Percentiles rank a stretch among this genome's conserved stretches.
Conservation (phyloP, 805 yeast species). For the Lipomyces starkeyi region DNA sequence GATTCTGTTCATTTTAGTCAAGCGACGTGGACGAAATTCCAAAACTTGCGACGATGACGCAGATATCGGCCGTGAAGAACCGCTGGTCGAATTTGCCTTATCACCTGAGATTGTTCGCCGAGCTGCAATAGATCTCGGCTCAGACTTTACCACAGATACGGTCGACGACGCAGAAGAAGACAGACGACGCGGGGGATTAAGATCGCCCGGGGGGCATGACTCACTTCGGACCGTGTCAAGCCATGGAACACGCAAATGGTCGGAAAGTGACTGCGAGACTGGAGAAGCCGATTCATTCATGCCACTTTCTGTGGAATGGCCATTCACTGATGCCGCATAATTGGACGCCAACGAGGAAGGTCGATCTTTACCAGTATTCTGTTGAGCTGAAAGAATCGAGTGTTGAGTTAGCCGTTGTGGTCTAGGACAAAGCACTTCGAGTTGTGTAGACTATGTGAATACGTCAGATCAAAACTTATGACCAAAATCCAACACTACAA, state of each 20-base stretch:
- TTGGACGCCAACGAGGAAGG: not conserved
- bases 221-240: not conserved
- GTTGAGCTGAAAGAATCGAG: conserved; percentile 1
- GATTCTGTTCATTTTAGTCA: not conserved
- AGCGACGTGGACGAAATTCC: not conserved
- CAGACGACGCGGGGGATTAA: not conserved
- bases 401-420: conserved; percentile 12
- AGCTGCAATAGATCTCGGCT: not conserved
- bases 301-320: not conserved
- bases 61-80: not conserved
- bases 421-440: conserved; percentile 12
- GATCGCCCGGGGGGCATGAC: conserved; percentile 2
- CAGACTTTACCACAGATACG: not conserved
- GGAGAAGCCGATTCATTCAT: not conserved
- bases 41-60: not conserved
- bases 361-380: not conserved
- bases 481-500: too few species aligned
- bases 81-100: not conserved
- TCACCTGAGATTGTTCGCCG: not conserved
- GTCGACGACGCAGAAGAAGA: not conserved
- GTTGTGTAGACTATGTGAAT: not conserved
- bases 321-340: not conserved
- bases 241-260: not conserved
- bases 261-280: not conserved
- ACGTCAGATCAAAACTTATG: too few species aligned